Percentiles rank a stretch among this genome's conserved stretches.
These are phyloP conservation scores for Tilletia walkeri DNA, from an alignment of 1,284 basidiomycete genomes.

Conservation along the genomic window DNA sequence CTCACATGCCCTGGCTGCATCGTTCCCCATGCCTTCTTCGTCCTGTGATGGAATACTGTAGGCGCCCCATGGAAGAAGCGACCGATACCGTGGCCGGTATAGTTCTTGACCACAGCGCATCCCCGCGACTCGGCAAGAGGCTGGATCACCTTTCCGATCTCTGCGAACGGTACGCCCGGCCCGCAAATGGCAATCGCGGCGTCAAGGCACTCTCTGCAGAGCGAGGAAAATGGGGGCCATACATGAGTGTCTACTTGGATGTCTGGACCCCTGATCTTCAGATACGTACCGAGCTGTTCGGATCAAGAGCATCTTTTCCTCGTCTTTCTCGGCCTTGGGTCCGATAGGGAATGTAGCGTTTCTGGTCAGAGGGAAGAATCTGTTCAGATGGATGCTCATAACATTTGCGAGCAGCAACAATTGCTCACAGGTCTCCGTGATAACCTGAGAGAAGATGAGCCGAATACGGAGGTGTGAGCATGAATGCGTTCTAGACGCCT, in stretches of 20 bases:
- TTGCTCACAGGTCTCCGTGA: constrained; percentile 45
- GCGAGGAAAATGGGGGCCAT: background rate
- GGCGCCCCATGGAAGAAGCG: constrained; percentile 76
- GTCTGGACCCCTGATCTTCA: background rate
- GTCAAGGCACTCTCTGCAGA: constrained; percentile 66
- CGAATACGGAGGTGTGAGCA: background rate
- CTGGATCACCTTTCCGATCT: constrained; percentile 76
- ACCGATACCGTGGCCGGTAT: constrained; percentile 84
- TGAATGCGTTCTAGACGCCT: background rate
- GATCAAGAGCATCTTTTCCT: constrained; percentile 45
- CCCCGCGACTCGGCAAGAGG: constrained; percentile 57
- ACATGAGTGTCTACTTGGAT: background rate
- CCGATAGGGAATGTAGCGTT: constrained; percentile 53
- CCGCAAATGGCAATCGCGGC: constrained; percentile 73
- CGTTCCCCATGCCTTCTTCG: constrained; percentile 52
- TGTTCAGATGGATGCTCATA: background rate
- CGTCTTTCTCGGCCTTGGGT: constrained; percentile 40
- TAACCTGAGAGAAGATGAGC: constrained; percentile 30
- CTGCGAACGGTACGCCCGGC: constrained; percentile 70
- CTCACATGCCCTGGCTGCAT: constrained; percentile 52
- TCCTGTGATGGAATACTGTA: constrained; percentile 72
- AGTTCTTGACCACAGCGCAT: constrained; percentile 71
- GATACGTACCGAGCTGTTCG: constrained; percentile 34
- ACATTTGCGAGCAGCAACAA: background rate
- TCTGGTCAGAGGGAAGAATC: background rate